Percentiles rank a stretch among this genome's conserved stretches.
phyloP scores from a whole-genome alignment of 176 grass and related monocot genomes.

The Zea mays region Zm-B73-REFERENCE-NAM-5.0 NC_050099.1:185885501-185886000 shows the following conservation, averaged over 20 bases:
- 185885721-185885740: slow-evolving; percentile 39
- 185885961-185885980: no score
- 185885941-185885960: neutral
- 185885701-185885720: slow-evolving; percentile 25
- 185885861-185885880: no score
- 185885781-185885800: neutral
- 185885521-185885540: no score
- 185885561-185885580: neutral
- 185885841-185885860: no score
- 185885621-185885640: no score
- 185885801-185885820: slow-evolving; percentile 6
- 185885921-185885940: neutral
- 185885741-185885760: slow-evolving; percentile 17
- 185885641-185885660: no score
- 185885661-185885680: no score
- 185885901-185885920: neutral
- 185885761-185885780: slow-evolving; percentile 43
- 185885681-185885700: slow-evolving; percentile 18
- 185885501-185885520: no score
- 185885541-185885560: neutral
- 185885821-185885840: neutral
- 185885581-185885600: slow-evolving; percentile 13
- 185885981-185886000: no score
- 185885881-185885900: no score
- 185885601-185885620: neutral